A percentile compares a stretch with the other conserved stretches of the same genome.
Evolutionary conservation across 2,329 filamentous ascomycete genomes (phyloP).

Genomic region (Pseudofabraea citricarpa): DNA sequence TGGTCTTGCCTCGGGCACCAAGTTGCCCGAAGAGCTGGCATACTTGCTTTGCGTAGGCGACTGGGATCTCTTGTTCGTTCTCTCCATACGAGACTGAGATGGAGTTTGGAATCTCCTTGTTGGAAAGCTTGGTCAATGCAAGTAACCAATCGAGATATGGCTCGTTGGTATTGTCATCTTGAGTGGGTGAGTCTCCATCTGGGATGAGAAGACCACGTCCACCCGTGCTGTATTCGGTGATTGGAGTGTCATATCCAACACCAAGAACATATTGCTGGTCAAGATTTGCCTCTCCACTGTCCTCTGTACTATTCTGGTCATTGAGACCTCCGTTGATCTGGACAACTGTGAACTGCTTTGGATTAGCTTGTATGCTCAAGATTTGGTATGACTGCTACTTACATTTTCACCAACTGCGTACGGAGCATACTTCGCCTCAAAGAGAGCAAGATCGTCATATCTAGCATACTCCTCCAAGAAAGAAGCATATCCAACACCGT

Average conservation of each 20-base stretch:
- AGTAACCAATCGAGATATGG: constrained; percentile 59
- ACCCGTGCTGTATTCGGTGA: constrained; percentile 49
- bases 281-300: constrained; percentile 47
- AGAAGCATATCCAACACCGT: constrained; percentile 21
- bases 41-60: constrained; percentile 53
- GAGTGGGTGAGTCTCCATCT: constrained; percentile 35
- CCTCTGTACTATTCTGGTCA: constrained; percentile 26
- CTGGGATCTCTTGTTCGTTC: constrained; percentile 57
- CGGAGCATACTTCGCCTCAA: no score
- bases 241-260: constrained; percentile 46
- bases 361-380: no score
- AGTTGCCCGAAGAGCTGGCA: constrained; percentile 60
- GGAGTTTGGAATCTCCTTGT: constrained; percentile 49
- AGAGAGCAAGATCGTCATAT: constrained; percentile 33
- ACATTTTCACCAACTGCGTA: no score
- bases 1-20: constrained; percentile 55
- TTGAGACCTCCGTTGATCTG: constrained; percentile 35
- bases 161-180: constrained; percentile 63
- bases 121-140: constrained; percentile 44
- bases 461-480: constrained; percentile 27
- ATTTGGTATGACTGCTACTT: no score
- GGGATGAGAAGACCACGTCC: constrained; percentile 49
- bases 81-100: constrained; percentile 64
- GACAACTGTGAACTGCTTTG: constrained; percentile 32
- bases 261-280: constrained; percentile 50